These are phyloP conservation scores for Knoxia roxburghii DNA, from an alignment of 257 asterid genomes.

Conservation along the genomic window DNA sequence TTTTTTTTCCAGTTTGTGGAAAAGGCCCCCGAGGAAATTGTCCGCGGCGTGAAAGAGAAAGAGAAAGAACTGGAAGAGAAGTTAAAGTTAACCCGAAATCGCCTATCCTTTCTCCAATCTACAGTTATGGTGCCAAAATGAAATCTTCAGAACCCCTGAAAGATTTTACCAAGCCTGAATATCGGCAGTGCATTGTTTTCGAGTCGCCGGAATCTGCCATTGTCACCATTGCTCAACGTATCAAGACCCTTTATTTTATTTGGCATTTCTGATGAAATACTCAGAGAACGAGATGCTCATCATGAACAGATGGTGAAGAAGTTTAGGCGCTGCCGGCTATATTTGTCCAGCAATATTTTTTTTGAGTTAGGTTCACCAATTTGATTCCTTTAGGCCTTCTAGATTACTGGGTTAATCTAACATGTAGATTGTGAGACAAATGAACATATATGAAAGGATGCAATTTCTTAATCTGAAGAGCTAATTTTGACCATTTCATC, in stretches of 20 bases:
- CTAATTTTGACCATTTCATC: not conserved
- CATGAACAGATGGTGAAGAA: not conserved
- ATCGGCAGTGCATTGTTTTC: not conserved
- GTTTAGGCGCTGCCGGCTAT: not conserved
- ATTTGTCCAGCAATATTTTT: not conserved
- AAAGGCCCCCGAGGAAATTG: slow-evolving; percentile 85
- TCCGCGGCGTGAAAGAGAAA: slow-evolving; percentile 71
- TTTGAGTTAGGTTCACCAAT: not conserved
- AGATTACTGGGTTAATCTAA: not conserved
- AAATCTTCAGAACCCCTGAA: slow-evolving; percentile 3
- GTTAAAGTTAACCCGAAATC: slow-evolving; percentile 62
- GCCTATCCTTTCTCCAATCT: slow-evolving; percentile 60
- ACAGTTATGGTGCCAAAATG: slow-evolving; percentile 50
- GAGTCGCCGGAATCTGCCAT: too few relatives aligned
- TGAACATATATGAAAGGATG: not conserved
- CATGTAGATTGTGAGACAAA: not conserved
- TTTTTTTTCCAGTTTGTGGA: slow-evolving; percentile 60
- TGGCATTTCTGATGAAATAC: not conserved
- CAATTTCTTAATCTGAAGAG: not conserved
- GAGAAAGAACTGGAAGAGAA: slow-evolving; percentile 90
- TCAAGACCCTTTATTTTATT: not conserved
- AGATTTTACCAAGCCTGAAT: not conserved
- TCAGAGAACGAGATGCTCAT: too few relatives aligned
- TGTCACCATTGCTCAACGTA: too few relatives aligned
- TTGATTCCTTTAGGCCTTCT: not conserved